Conservation (phyloP, 352 stramenopile species). For the Globisporangium mamillatum region DNA sequence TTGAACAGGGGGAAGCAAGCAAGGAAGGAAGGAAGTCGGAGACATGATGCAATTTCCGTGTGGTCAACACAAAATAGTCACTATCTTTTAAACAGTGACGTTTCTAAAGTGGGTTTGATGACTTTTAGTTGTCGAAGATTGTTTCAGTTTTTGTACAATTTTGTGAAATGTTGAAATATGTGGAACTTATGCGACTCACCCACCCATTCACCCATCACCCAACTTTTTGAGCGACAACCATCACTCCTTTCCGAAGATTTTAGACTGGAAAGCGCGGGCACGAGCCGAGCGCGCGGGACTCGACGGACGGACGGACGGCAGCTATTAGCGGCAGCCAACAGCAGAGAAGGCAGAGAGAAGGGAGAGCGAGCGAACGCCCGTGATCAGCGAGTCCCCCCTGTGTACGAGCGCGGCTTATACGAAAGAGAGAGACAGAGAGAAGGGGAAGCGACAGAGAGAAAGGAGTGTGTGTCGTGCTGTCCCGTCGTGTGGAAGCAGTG, state of each 20-base stretch:
- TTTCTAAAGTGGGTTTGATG: not conserved
- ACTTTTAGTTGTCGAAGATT: too few relatives aligned
- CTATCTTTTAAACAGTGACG: not conserved
- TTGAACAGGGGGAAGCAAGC: not conserved
- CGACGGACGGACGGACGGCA: conserved; percentile 6
- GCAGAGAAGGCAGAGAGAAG: not conserved
- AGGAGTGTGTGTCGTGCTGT: not conserved
- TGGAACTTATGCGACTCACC: not conserved
- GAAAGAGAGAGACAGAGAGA: conserved; percentile 1
- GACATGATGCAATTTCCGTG: not conserved
- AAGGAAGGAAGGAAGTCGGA: conserved; percentile 2
- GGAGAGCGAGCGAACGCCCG: not conserved
- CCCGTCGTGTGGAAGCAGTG: not conserved
- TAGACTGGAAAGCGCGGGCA: conserved; percentile 1
- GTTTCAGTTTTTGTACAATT: too few relatives aligned
- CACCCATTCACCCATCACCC: not conserved
- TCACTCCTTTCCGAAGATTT: conserved; percentile 9
- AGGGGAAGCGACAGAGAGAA: not conserved
- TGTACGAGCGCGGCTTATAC: not conserved
- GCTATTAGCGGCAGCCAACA: not conserved
- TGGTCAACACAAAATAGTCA: not conserved
- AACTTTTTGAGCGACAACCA: not conserved
- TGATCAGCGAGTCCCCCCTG: not conserved
- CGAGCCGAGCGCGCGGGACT: conserved; percentile 1
- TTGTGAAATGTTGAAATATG: not conserved